Evolutionary conservation across 78 protist species (phyloP).

Genomic region (Monosiga brevicollis): DNA sequence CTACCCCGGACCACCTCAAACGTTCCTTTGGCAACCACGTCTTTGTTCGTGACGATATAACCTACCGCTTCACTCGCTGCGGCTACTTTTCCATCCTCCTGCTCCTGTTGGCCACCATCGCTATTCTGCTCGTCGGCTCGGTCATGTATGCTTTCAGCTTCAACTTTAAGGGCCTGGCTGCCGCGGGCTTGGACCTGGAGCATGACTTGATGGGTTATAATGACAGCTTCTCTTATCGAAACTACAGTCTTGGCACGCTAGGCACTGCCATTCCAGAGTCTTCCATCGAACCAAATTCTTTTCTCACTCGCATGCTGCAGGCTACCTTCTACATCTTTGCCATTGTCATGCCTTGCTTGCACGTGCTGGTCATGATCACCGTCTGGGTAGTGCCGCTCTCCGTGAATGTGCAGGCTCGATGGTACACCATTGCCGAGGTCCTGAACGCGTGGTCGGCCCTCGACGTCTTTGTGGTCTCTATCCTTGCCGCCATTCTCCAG

Average conservation of each 20-base stretch:
- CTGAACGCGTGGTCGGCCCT: slow-evolving; percentile 39
- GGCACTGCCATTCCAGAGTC: slow-evolving; percentile 9
- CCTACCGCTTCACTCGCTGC: background rate
- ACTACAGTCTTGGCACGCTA: slow-evolving; percentile 15
- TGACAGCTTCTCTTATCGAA: background rate
- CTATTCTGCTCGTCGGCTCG: background rate
- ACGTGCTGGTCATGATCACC: slow-evolving; percentile 1
- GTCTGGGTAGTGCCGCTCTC: slow-evolving; percentile 41
- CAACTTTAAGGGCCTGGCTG: slow-evolving; percentile 26
- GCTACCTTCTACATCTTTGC: slow-evolving; percentile 6
- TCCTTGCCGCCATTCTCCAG: slow-evolving; percentile 39
- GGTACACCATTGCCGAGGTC: slow-evolving; percentile 20
- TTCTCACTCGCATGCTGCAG: slow-evolving; percentile 2
- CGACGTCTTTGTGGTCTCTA: slow-evolving; percentile 40
- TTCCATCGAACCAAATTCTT: background rate
- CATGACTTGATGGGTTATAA: background rate
- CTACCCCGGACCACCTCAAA: no score
- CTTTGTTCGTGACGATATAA: background rate
- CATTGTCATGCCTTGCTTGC: slow-evolving; percentile 19
- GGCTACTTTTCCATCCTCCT: background rate
- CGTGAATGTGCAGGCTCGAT: background rate
- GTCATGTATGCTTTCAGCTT: slow-evolving; percentile 12
- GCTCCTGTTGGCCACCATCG: background rate
- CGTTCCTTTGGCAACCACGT: background rate
- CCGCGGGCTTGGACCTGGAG: background rate